These are phyloP conservation scores for Ogataea saltuana DNA, from an alignment of 805 yeast genomes.

Conservation along the genomic window DNA sequence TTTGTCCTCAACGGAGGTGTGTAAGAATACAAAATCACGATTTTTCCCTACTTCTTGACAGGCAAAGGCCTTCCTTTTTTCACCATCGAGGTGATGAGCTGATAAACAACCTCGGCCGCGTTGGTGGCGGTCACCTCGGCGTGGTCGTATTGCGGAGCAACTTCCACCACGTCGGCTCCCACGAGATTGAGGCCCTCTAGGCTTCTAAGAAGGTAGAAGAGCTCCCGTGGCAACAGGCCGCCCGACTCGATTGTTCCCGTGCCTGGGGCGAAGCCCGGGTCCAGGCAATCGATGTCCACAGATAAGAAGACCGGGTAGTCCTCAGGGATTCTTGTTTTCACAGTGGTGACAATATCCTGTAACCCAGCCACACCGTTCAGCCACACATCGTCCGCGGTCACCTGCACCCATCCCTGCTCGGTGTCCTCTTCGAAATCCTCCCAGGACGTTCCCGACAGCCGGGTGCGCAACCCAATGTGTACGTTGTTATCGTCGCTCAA, in stretches of 20 bases:
- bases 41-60: background rate
- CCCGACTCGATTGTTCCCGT: constrained; percentile 64
- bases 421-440: constrained; percentile 69
- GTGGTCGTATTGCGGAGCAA: constrained; percentile 63
- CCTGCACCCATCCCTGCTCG: constrained; percentile 65
- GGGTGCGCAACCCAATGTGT: constrained; percentile 77
- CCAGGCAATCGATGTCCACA: constrained; percentile 70
- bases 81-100: constrained; percentile 73
- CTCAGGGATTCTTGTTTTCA: constrained; percentile 56
- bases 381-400: constrained; percentile 75
- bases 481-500: constrained; percentile 54
- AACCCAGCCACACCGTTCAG: constrained; percentile 56
- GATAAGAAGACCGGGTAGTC: constrained; percentile 71
- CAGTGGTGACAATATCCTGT: constrained; percentile 47
- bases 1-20: constrained; percentile 39
- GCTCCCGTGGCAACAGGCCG: constrained; percentile 57
- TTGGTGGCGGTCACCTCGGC: constrained; percentile 68
- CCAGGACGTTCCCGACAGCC: constrained; percentile 59
- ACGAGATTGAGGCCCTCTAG: constrained; percentile 48
- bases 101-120: constrained; percentile 72
- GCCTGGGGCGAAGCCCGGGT: constrained; percentile 59
- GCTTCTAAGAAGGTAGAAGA: constrained; percentile 47
- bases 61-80: constrained; percentile 42
- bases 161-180: constrained; percentile 60
- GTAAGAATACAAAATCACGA: background rate